Percentiles rank a stretch among this genome's conserved stretches.
Evolutionary conservation across 148 eudicot genomes (phyloP).

Genomic region (Mesembryanthemum crystallinum): DNA sequence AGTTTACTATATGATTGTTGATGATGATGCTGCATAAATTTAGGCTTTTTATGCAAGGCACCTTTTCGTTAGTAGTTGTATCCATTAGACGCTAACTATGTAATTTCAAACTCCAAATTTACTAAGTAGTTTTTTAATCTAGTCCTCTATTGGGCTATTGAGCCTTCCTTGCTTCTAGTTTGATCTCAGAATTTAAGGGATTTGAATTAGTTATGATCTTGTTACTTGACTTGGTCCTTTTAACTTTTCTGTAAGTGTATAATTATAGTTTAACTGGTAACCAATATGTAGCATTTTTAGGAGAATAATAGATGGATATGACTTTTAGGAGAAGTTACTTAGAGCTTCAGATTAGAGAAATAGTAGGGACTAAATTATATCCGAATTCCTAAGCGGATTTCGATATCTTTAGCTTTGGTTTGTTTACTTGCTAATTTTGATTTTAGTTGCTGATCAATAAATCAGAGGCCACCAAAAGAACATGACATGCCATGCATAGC

Average conservation of each 20-base stretch:
- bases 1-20: not conserved
- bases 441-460: no score
- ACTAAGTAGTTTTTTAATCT: not conserved
- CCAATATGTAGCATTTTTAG: not conserved
- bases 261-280: not conserved
- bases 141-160: not conserved
- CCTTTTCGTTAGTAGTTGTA: constrained; percentile 8
- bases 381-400: not conserved
- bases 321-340: constrained; percentile 5
- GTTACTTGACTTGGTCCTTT: not conserved
- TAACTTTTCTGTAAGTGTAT: not conserved
- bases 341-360: not conserved
- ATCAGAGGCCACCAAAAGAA: no score
- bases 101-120: not conserved
- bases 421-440: no score
- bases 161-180: not conserved
- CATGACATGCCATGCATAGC: no score
- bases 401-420: not conserved
- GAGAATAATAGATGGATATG: constrained; percentile 1
- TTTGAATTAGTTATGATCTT: not conserved
- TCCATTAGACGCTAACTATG: not conserved
- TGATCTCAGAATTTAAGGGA: not conserved
- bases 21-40: constrained; percentile 27
- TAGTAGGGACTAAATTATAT: not conserved
- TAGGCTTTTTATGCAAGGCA: constrained; percentile 25